These are phyloP conservation scores for Phtheirospermum japonicum DNA, from an alignment of 257 asterid genomes.

Conservation along the genomic window DNA sequence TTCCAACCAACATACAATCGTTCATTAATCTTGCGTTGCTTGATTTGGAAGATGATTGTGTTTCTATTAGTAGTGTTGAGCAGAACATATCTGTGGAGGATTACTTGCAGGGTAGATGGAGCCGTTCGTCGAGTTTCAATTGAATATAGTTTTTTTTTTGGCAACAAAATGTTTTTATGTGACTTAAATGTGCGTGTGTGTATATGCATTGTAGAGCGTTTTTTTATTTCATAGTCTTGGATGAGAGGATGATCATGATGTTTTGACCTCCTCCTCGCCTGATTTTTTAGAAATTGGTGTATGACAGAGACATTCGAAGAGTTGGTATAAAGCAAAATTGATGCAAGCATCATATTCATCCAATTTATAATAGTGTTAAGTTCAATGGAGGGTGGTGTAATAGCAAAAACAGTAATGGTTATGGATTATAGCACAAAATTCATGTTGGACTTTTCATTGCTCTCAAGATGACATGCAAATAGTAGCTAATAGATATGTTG, in stretches of 20 bases:
- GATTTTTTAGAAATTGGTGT: no score
- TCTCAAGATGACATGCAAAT: no score
- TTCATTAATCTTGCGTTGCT: conserved; percentile 74
- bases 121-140: conserved; percentile 74
- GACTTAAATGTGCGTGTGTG: conserved; percentile 29
- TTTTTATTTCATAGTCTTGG: conserved; percentile 38
- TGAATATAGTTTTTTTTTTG: conserved; percentile 23
- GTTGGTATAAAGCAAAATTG: background rate
- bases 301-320: background rate
- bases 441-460: no score
- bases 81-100: conserved; percentile 76
- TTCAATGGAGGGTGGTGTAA: background rate
- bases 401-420: no score
- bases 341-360: no score
- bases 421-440: no score
- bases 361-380: background rate
- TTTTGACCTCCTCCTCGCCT: conserved; percentile 56
- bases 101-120: conserved; percentile 75
- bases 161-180: conserved; percentile 20
- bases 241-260: conserved; percentile 46
- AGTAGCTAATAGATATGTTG: no score
- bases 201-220: conserved; percentile 14
- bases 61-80: conserved; percentile 62
- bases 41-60: conserved; percentile 67
- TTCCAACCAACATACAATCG: conserved; percentile 56